Base-by-base conservation (phyloP, 140 eudicot species). In the Stevia rebaudiana region DNA sequence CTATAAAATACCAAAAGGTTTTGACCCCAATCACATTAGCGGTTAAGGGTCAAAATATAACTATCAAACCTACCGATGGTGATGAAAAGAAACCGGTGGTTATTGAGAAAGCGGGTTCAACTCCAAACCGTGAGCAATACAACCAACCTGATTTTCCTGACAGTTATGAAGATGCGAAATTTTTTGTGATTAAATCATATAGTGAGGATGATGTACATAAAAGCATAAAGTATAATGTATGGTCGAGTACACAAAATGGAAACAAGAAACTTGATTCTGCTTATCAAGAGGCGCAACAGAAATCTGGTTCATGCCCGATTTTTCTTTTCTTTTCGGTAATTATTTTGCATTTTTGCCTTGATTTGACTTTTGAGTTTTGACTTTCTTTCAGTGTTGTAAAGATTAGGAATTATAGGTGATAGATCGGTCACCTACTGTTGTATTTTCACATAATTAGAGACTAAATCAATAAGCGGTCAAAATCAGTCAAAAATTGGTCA, bases 141-240 rank as follows among this genome's bases (percentile, higher is more conserved):
- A 86, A 89, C 72, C 35, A 19, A 5, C 10, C 69, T 0, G 97
- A 89, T 61, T 89, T 89, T 25, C 84, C 87, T 0, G 86, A 74
- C 9, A 68, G 67, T 5, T 89, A 86, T 62, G 25, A 73, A 3
- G 95, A 86, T 35, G 97, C 89, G 0, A 89, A 79, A 71, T 89
- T 89, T 28, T 89, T 74, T 35, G 56, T 89, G 5, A 89, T 89
- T 43, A 89, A 89, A 59, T 89, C 97, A 3, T 89, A 89, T 53
- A 89, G 97, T n/a, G 97, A 89, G 69, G 97, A 89, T 52, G 97
- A 89, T 78, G 94, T 89, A 33, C 97, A 89, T 35, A 90, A 90
- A 79, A 81, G 95, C 47, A 78, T 86, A 22, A 86, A 86, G 71
- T 90, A 90, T 63, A 79, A 74, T 66, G 77, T 90, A 25, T 90